phyloP scores from a whole-genome alignment of 2,329 filamentous ascomycete genomes.

The Aspergillus cejpii region DNA sequence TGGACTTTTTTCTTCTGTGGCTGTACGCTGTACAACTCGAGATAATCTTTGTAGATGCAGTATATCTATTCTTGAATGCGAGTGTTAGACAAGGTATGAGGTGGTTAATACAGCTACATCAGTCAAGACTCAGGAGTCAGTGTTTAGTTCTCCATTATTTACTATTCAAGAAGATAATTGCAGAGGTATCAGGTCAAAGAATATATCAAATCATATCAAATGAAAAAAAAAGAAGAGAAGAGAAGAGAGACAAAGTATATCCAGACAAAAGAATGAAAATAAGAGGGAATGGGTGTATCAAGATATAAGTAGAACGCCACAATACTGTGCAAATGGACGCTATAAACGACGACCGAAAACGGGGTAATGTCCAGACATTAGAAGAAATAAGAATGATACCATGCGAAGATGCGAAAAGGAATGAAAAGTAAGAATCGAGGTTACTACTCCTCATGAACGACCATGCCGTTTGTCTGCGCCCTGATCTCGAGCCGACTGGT shows the following conservation, averaged over 20 bases:
- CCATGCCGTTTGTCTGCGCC: conserved; percentile 23
- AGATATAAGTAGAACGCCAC: conserved; percentile 10
- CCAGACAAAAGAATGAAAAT: conserved; percentile 5
- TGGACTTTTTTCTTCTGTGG: no score
- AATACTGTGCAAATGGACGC: conserved; percentile 9
- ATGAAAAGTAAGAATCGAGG: conserved; percentile 12
- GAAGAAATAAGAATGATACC: conserved; percentile 12
- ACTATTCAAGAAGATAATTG: not conserved
- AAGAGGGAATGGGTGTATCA: not conserved
- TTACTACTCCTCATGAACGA: conserved; percentile 34
- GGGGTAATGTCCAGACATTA: conserved; percentile 24
- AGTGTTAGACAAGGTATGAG: no score
- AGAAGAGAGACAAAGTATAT: conserved; percentile 9
- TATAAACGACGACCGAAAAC: conserved; percentile 4
- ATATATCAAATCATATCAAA: conserved; percentile 8
- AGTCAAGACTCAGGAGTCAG: no score
- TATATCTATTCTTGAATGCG: conserved; percentile 54
- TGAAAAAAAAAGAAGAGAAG: conserved; percentile 8
- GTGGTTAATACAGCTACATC: not conserved
- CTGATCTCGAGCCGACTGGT: conserved; percentile 50
- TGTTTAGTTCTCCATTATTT: conserved; percentile 1
- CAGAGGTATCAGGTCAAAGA: conserved; percentile 5
- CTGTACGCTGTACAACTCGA: no score
- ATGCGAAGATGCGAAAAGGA: conserved; percentile 15
- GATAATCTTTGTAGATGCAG: no score